Evolutionary conservation across 2,329 filamentous ascomycete species (phyloP), one percentile per base, ranked within the genome.

Genomic region (Ceratocystis lukuohia): DNA sequence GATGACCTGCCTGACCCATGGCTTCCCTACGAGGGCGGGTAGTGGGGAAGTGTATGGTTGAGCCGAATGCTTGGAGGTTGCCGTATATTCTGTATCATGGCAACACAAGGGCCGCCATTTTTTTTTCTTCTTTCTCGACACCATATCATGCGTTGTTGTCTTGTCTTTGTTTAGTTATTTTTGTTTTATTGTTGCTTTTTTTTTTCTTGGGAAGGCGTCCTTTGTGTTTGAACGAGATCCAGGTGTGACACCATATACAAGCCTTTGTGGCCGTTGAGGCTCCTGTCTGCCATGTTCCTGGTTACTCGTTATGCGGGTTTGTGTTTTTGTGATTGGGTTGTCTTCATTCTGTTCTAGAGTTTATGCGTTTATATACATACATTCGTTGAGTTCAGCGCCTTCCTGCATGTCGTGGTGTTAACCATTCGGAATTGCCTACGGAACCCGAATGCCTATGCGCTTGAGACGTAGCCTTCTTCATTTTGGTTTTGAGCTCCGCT

Each of bases 401-500:
- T 53, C 6, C 17, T 41, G 37, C n/a, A 8, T 28, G 48, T 28
- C 48, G 15, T 28, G 22, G 3, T 15, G 20, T 28, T 7, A 2
- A 10, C 12, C 15, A 25, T 15, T 53, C 3, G 22, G 48, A 25
- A 17, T 17, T 28, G 15, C 15, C 20, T 25, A 41, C 37, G 12
- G 20, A 53, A 28, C 10, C 10, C 6, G 22, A 4, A 22, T 10
- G 25, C 8, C 15, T 53, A 53, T 22, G 48, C 15, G 48, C 10
- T 4, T 10, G 22, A 53, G 48, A 53, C 20, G 15, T 53, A 22
- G 20, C 3, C 48, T 12, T 53, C 22, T 28, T 53, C 22, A 15
- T 28, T 6, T 28, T 53, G 15, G 12, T 12, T 41, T 41, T 22
- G 56, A 22, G 46, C 22, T 17, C 20, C 25, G 50, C 77, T 76